Percentiles rank a stretch among this genome's conserved stretches.
Conservation (phyloP, 768 basidiomycete species). For the Suillus weaverae region DNA sequence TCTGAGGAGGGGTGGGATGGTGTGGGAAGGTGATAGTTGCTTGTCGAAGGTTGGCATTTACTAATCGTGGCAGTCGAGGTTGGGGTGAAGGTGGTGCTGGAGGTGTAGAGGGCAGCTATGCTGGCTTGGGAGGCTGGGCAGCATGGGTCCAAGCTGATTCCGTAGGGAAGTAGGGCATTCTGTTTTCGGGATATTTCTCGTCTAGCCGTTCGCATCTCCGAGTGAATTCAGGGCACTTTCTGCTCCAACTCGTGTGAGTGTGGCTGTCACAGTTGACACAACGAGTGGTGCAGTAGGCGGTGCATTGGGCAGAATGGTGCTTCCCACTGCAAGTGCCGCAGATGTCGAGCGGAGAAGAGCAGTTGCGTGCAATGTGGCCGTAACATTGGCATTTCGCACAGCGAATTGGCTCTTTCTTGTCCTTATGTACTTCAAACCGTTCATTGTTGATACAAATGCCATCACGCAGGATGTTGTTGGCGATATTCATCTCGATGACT, state of each 20-base stretch:
- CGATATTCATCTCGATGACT: slow-evolving; percentile 16
- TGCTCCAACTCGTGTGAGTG: slow-evolving; percentile 9
- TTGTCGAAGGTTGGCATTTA: no score
- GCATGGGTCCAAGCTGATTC: slow-evolving; percentile 14
- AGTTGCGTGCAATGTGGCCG: slow-evolving; percentile 5
- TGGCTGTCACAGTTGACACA: slow-evolving; percentile 1
- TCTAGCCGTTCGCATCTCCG: background rate
- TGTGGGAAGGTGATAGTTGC: no score
- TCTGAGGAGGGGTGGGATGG: no score
- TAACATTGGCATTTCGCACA: slow-evolving; percentile 5
- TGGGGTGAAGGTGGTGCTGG: background rate
- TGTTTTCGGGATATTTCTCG: slow-evolving; percentile 12
- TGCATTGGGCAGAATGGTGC: background rate
- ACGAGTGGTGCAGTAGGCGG: background rate
- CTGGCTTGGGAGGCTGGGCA: background rate
- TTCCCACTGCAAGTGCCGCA: slow-evolving; percentile 5
- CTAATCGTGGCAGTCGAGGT: no score
- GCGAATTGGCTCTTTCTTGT: slow-evolving; percentile 2
- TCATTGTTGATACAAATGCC: slow-evolving; percentile 21
- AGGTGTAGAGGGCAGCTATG: background rate
- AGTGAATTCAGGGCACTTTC: slow-evolving; percentile 12
- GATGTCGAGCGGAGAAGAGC: background rate
- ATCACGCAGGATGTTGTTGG: slow-evolving; percentile 23
- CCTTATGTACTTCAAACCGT: slow-evolving; percentile 12
- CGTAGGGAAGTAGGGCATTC: slow-evolving; percentile 16